Evolutionary conservation across 176 grass and related monocot species (phyloP).

Genomic region (Carex parvula): DNA sequence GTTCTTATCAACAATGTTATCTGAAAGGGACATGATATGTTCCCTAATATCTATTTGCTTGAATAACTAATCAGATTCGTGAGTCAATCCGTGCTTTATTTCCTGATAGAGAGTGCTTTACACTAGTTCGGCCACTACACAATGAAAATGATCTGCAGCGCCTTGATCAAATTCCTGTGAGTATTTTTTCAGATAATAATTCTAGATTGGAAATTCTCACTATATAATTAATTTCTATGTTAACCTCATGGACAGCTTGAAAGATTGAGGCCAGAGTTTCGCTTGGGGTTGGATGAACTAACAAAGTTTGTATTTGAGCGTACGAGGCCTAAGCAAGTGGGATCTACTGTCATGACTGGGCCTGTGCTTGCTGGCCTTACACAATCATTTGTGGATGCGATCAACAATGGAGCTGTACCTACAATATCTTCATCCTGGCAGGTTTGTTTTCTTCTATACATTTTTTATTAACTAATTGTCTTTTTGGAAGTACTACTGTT

Average conservation of each 20-base stretch:
- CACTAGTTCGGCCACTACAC: slow-evolving; percentile 65
- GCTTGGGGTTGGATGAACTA: slow-evolving; percentile 50
- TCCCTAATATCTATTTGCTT: slow-evolving; percentile 24
- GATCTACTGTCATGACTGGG: slow-evolving; percentile 60
- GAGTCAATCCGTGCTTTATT: slow-evolving; percentile 69
- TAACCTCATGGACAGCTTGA: slow-evolving; percentile 40
- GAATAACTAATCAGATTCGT: slow-evolving; percentile 45
- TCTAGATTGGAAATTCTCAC: neutral
- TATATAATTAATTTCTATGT: neutral
- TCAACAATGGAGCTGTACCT: slow-evolving; percentile 77
- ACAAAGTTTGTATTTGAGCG: slow-evolving; percentile 67
- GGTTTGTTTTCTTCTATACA: slow-evolving; percentile 35
- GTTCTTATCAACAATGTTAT: neutral
- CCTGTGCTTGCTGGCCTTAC: slow-evolving; percentile 58
- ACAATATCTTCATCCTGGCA: slow-evolving; percentile 80
- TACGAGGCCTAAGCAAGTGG: slow-evolving; percentile 69
- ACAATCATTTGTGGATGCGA: slow-evolving; percentile 66
- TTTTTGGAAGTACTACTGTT: neutral
- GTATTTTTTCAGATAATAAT: slow-evolving; percentile 10
- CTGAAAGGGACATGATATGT: slow-evolving; percentile 12
- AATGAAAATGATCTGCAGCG: slow-evolving; percentile 76
- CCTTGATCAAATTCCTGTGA: slow-evolving; percentile 73
- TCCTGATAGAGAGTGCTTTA: slow-evolving; percentile 80
- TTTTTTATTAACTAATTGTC: neutral
- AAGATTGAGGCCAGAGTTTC: slow-evolving; percentile 60